Conservation (phyloP, 306 rosid species). For the Cajanus cajan region DNA sequence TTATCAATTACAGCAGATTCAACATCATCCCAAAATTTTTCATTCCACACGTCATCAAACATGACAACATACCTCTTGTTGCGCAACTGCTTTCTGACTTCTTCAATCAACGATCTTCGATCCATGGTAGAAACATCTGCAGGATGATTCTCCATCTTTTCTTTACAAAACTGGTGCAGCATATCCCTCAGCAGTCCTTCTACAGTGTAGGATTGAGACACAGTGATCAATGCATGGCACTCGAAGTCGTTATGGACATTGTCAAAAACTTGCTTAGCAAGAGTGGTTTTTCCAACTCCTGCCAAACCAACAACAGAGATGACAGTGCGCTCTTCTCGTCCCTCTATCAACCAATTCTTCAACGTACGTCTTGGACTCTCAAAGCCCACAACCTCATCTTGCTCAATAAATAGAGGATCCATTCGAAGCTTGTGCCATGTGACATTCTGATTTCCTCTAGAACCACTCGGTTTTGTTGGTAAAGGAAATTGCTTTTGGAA, state of each 20-base stretch:
- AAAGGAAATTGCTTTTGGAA: no score
- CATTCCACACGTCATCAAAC: not conserved
- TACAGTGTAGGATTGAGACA: not conserved
- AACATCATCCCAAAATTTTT: no score
- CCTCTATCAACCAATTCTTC: no score
- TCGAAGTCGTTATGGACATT: not conserved
- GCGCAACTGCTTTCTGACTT: not conserved
- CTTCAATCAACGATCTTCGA: not conserved
- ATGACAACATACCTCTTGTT: not conserved
- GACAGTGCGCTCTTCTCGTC: not conserved
- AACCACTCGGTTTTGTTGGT: no score
- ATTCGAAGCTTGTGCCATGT: no score
- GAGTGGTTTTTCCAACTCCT: not conserved
- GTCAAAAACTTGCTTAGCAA: not conserved
- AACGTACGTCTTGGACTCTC: no score
- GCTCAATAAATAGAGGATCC: no score
- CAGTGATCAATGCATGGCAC: not conserved
- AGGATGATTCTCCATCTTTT: not conserved
- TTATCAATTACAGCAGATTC: no score
- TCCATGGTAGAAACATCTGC: not conserved
- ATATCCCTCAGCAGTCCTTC: not conserved
- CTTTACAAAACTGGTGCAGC: not conserved
- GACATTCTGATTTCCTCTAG: no score
- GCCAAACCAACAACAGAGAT: not conserved
- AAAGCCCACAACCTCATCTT: no score